Evolutionary conservation across 768 basidiomycete species (phyloP).

Genomic region (Kwoniella europaea): DNA sequence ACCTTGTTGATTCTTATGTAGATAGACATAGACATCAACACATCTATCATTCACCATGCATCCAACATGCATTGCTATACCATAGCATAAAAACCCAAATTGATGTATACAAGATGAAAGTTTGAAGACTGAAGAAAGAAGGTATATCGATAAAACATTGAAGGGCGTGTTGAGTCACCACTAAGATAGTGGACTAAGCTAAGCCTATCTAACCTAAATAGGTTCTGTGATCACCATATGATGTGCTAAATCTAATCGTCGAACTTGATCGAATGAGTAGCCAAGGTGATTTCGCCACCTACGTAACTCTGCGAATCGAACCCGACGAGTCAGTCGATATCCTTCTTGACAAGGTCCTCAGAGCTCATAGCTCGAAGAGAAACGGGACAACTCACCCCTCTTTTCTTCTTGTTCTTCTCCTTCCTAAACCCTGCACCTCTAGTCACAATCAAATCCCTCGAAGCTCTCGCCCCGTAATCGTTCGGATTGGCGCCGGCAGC

Average conservation of each 20-base stretch:
- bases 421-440: constrained; percentile 94
- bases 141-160: too few relatives aligned
- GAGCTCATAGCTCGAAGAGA: too few relatives aligned
- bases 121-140: too few relatives aligned
- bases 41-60: too few relatives aligned
- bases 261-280: constrained; percentile 88
- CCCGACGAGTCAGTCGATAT: neutral
- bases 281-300: constrained; percentile 93
- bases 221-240: neutral
- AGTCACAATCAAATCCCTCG: constrained; percentile 86
- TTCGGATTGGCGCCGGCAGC: constrained; percentile 67
- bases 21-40: too few relatives aligned
- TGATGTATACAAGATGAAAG: too few relatives aligned
- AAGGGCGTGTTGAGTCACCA: too few relatives aligned
- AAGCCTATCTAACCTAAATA: neutral
- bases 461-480: constrained; percentile 88
- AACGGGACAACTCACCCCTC: constrained; percentile 62
- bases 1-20: too few relatives aligned
- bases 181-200: neutral
- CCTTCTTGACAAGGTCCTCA: neutral
- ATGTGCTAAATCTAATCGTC: constrained; percentile 37
- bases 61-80: too few relatives aligned
- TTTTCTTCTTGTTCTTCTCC: constrained; percentile 99
- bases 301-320: constrained; percentile 67
- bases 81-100: too few relatives aligned